Evolutionary conservation across 331 rosid species (phyloP).

Genomic region (Malus hybrid): DNA sequence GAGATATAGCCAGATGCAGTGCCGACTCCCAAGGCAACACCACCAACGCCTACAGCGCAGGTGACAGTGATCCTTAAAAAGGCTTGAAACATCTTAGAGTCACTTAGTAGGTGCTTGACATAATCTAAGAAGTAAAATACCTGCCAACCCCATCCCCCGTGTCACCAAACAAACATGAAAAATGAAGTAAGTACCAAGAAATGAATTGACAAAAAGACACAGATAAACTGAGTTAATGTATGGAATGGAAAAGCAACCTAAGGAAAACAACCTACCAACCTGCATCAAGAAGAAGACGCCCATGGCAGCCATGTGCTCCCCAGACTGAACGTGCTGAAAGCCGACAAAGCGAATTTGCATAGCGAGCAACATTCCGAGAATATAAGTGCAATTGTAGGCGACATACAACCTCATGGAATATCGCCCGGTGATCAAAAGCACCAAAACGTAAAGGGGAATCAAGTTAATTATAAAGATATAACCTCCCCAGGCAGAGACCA

Average conservation of each 20-base stretch:
- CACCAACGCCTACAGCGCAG: conserved; percentile 64
- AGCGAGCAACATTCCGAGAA: conserved; percentile 97
- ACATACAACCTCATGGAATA: conserved; percentile 86
- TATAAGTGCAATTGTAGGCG: conserved; percentile 93
- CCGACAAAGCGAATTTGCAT: conserved; percentile 99
- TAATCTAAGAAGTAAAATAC: conserved; percentile 94
- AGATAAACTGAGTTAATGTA: not conserved
- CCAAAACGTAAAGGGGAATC: conserved; percentile 88
- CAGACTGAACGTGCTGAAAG: conserved; percentile 75
- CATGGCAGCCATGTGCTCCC: conserved; percentile 99
- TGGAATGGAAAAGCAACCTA: not conserved
- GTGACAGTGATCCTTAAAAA: conserved; percentile 92
- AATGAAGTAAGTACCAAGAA: not conserved
- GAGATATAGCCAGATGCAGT: conserved; percentile 93
- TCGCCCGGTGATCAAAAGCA: conserved; percentile 77
- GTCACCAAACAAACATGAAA: not conserved
- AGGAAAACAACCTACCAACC: conserved; percentile 28
- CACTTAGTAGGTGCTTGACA: conserved; percentile 79
- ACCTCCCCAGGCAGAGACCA: conserved; percentile 99
- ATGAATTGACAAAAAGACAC: not conserved
- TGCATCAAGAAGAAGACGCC: conserved; percentile 97
- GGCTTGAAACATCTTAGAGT: conserved; percentile 71
- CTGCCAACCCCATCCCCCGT: conserved; percentile 21
- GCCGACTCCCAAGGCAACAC: conserved; percentile 86
- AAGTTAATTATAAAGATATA: conserved; percentile 86